A percentile compares a stretch with the other conserved stretches of the same genome.
These are phyloP conservation scores for Ganoderma lingzhi DNA, from an alignment of 1,284 basidiomycete species.

Conservation along the genomic window DNA sequence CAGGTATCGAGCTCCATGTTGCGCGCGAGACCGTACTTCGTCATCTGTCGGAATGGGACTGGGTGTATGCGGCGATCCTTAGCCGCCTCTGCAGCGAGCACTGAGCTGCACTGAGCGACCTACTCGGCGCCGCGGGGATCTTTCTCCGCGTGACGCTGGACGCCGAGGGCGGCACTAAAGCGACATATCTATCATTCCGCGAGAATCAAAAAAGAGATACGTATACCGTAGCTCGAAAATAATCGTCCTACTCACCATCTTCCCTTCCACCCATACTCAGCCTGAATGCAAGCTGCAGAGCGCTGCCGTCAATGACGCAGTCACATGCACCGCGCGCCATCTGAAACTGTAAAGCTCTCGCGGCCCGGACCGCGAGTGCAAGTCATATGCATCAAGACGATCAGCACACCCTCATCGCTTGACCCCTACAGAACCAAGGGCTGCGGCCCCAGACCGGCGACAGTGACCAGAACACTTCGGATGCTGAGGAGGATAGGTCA, in stretches of 20 bases:
- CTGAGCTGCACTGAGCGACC: background rate
- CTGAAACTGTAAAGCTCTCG: background rate
- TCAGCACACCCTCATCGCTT: conserved; percentile 3
- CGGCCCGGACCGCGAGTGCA: conserved; percentile 1
- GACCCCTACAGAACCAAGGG: background rate
- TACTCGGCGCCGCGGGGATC: background rate
- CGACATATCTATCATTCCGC: background rate
- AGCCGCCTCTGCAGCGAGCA: background rate
- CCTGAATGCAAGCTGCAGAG: background rate
- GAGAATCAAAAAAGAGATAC: background rate
- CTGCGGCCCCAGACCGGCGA: background rate
- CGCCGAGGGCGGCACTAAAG: background rate
- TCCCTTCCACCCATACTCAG: background rate
- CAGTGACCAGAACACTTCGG: background rate
- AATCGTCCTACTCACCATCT: background rate
- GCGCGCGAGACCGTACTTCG: background rate
- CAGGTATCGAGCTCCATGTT: background rate
- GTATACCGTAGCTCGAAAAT: background rate
- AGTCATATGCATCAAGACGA: conserved; percentile 8
- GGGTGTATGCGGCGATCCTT: too few species aligned
- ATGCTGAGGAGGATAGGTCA: background rate
- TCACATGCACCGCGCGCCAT: conserved; percentile 1
- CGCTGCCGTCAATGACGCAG: background rate
- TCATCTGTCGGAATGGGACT: too few species aligned
- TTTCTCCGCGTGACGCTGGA: background rate